These are phyloP conservation scores for Malbranchea cinnamomea DNA, from an alignment of 2,329 filamentous ascomycete species.

Conservation along the genomic window DNA sequence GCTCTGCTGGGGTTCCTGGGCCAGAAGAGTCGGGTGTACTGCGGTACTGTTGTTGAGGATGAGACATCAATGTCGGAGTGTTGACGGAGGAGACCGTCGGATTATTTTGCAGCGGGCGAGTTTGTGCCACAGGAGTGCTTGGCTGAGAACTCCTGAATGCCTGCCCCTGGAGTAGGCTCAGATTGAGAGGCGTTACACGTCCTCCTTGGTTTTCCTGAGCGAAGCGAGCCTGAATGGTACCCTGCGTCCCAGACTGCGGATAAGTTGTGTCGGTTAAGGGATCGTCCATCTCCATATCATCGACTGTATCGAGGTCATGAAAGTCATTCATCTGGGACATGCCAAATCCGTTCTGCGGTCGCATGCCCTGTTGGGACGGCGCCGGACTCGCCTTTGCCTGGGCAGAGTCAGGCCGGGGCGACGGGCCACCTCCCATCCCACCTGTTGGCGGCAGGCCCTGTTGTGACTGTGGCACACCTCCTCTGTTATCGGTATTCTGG, in stretches of 20 bases:
- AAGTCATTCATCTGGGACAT: slow-evolving; percentile 16
- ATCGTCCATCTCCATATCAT: slow-evolving; percentile 93
- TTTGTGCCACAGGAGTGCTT: slow-evolving; percentile 63
- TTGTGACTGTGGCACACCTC: no score
- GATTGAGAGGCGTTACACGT: slow-evolving; percentile 56
- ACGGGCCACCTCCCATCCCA: no score
- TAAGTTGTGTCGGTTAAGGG: slow-evolving; percentile 41
- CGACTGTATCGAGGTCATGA: slow-evolving; percentile 24
- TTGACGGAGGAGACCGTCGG: slow-evolving; percentile 95
- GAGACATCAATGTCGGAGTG: slow-evolving; percentile 75
- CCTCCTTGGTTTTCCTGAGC: slow-evolving; percentile 37
- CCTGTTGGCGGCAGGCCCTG: no score
- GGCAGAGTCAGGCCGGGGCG: slow-evolving; percentile 11
- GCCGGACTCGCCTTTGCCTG: slow-evolving; percentile 3
- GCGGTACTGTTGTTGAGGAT: slow-evolving; percentile 46
- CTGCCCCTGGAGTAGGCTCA: slow-evolving; percentile 60
- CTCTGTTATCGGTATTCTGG: slow-evolving; percentile 24
- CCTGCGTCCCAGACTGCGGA: slow-evolving; percentile 49
- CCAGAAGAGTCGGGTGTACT: slow-evolving; percentile 50
- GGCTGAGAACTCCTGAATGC: slow-evolving; percentile 75
- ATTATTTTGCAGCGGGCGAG: slow-evolving; percentile 62
- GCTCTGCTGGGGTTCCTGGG: slow-evolving; percentile 55
- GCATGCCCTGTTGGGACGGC: slow-evolving; percentile 9
- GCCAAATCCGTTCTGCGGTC: slow-evolving; percentile 10
- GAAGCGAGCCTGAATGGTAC: slow-evolving; percentile 49